A percentile compares a stretch with the other conserved stretches of the same genome.
Conservation (phyloP, 2,329 filamentous ascomycete genomes). For the Sporothrix globosa region DNA sequence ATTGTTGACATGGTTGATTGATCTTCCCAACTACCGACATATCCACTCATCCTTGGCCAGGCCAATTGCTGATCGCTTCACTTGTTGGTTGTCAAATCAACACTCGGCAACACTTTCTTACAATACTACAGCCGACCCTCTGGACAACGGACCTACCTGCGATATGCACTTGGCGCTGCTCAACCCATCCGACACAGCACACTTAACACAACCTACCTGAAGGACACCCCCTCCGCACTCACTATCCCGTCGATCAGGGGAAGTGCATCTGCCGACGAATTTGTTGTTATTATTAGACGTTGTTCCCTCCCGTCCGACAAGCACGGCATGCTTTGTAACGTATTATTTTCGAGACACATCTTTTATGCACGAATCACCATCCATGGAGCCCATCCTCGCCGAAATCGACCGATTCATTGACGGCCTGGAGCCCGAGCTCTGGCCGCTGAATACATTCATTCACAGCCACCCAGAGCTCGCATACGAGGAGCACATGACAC, state of each 20-base stretch:
- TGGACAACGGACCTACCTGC: background rate
- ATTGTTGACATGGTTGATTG: background rate
- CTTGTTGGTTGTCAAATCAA: background rate
- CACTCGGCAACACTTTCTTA: background rate
- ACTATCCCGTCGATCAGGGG: background rate
- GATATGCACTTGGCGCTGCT: background rate
- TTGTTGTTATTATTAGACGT: background rate
- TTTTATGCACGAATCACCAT: too few relatives aligned
- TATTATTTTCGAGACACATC: background rate
- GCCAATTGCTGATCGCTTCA: background rate
- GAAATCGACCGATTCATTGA: background rate
- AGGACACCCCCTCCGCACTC: background rate
- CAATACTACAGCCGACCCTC: background rate
- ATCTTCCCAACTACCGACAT: background rate
- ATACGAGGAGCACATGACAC: conserved; percentile 19
- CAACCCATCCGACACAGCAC: background rate
- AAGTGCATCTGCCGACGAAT: background rate
- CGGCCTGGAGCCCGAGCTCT: background rate
- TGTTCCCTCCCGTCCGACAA: background rate
- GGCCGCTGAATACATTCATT: conserved; percentile 14
- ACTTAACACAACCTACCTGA: too few relatives aligned
- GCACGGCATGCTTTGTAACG: background rate
- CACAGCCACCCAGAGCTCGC: conserved; percentile 24
- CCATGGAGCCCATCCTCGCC: background rate
- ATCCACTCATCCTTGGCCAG: background rate